Base-by-base conservation (phyloP, 2,329 filamentous ascomycete genomes). In the Fusarium albosuccineum region DNA sequence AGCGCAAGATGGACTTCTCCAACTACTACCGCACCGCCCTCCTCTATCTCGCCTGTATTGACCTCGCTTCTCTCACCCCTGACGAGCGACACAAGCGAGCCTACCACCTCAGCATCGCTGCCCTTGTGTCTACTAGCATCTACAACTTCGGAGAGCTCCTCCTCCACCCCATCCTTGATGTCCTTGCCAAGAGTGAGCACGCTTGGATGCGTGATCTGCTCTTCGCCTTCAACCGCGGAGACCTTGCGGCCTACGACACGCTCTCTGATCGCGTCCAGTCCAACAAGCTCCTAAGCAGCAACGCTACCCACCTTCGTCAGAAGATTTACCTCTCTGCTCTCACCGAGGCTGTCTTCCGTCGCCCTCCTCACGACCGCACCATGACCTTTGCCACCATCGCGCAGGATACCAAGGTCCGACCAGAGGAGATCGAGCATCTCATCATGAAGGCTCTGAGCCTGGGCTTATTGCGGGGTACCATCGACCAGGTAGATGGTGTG, bases 91-190 rank as follows among this genome's bases (percentile, higher is more conserved):
- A 91, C 78, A 87, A 87, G 62, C 90, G 95, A 73, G 96, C 96
- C 44, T 97, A 97, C 82, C 94, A 97, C 78, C 90, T 99, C 66
- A 92, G 92, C 75, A 91, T 98, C 55, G 94, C 96, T 29, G 96
- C 96, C 9, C 87, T 99, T 9, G 92, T 97, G 39, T 97, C 94
- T 51, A 92, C 95, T 75, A 93, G 89, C 74, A 99, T 98, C 82
- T 98, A 99, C 88, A 99, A 99, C 85, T 99, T 99, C 74, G 96
- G 96, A 79, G 96, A 99, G 84, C 90, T 99, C n/a, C 89, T 99
- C 33, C 88, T 99, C 71, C 96, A 99, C 79, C 96, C 96, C 4
- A 97, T 99, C 76, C 90, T 99, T 67, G 92, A 97, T 76, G 91
- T 92, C 17, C 88, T 99, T 53, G 76, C 78, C 26, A 85, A 85